Evolutionary conservation across 257 asterid genomes (phyloP).

Genomic region (Prunella vulgaris): DNA sequence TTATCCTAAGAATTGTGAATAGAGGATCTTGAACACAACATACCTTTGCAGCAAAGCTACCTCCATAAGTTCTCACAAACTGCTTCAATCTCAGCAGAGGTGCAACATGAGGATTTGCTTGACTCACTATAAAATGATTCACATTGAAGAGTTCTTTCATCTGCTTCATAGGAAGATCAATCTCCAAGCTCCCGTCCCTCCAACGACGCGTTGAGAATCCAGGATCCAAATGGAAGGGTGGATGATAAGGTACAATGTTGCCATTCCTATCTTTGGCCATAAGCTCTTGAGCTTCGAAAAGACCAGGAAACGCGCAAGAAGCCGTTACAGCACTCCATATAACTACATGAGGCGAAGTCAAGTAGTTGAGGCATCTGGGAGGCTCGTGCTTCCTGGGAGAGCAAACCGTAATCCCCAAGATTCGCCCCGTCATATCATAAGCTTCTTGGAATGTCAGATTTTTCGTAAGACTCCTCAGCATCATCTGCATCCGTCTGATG

Average conservation of each 20-base stretch:
- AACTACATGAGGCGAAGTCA: slow-evolving; percentile 94
- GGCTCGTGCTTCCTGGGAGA: slow-evolving; percentile 99
- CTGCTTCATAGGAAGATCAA: slow-evolving; percentile 88
- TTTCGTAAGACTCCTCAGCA: slow-evolving; percentile 71
- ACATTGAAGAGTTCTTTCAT: slow-evolving; percentile 91
- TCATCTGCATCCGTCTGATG: slow-evolving; percentile 68
- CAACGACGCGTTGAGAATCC: slow-evolving; percentile 62
- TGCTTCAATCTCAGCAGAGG: slow-evolving; percentile 87
- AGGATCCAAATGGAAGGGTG: slow-evolving; percentile 84
- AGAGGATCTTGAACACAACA: neutral
- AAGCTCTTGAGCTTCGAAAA: slow-evolving; percentile 91
- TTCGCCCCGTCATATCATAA: slow-evolving; percentile 83
- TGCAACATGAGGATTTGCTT: slow-evolving; percentile 93
- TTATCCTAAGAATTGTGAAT: neutral
- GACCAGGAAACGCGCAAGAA: slow-evolving; percentile 94
- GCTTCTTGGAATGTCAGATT: slow-evolving; percentile 95
- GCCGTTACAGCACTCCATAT: slow-evolving; percentile 99
- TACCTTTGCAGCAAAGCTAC: slow-evolving; percentile 89
- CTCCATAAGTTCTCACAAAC: slow-evolving; percentile 78
- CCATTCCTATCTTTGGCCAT: slow-evolving; percentile 95
- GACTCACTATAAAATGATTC: slow-evolving; percentile 91
- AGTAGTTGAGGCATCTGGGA: slow-evolving; percentile 87
- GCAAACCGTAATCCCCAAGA: slow-evolving; percentile 85
- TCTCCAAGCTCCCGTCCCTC: slow-evolving; percentile 98
- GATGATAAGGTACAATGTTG: slow-evolving; percentile 90